These are phyloP conservation scores for Glebionis coronaria DNA, from an alignment of 129 eudicot genomes.

Conservation along the genomic window DNA sequence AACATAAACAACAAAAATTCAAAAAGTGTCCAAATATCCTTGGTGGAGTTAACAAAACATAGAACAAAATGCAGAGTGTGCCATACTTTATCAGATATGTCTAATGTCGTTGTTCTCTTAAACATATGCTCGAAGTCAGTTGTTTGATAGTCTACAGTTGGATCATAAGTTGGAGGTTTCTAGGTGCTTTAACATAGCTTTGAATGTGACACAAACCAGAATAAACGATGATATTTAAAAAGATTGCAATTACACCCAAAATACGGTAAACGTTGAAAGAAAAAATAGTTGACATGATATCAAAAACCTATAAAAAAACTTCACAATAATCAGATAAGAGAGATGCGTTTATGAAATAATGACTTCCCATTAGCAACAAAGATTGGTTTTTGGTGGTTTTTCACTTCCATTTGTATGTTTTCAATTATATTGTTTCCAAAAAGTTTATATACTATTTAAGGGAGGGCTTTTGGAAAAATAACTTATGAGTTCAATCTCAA, in stretches of 20 bases:
- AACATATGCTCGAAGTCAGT: conserved; percentile 76
- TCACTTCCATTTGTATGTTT: too few species aligned
- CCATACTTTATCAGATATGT: conserved; percentile 73
- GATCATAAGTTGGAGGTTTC: conserved; percentile 71
- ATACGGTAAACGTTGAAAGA: not conserved
- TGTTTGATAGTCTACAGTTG: conserved; percentile 71
- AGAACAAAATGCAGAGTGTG: conserved; percentile 13
- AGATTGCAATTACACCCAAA: not conserved
- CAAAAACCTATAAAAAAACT: too few species aligned
- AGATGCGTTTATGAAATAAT: too few species aligned
- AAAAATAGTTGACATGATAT: not conserved
- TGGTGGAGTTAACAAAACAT: not conserved
- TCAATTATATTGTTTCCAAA: too few species aligned
- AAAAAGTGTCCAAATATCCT: not conserved
- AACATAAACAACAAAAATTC: too few species aligned
- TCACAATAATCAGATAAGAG: too few species aligned
- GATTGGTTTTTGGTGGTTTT: too few species aligned
- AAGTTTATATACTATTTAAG: too few species aligned
- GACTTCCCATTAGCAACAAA: too few species aligned
- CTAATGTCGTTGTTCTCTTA: conserved; percentile 73
- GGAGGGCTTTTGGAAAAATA: too few species aligned
- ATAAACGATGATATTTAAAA: conserved; percentile 7
- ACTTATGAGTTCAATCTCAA: too few species aligned
- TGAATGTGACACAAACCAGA: conserved; percentile 22
- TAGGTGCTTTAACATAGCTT: conserved; percentile 65